These are phyloP conservation scores for Clitopilus passeckerianus DNA, from an alignment of 768 basidiomycete genomes.

Conservation along the genomic window DNA sequence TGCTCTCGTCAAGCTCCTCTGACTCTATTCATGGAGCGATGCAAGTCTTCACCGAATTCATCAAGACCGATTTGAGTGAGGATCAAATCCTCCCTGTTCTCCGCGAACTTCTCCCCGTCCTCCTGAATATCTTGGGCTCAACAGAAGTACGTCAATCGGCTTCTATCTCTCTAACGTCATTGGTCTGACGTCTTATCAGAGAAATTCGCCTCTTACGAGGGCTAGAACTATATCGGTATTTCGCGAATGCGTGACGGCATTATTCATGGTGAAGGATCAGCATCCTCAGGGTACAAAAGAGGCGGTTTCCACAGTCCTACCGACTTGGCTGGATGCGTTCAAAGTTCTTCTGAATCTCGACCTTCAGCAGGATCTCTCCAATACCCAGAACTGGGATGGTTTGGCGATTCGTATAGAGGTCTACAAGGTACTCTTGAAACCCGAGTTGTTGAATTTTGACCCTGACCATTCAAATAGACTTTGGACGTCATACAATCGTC, in stretches of 20 bases:
- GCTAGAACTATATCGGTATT: constrained; percentile 86
- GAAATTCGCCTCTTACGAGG: constrained; percentile 76
- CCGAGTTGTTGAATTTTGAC: neutral
- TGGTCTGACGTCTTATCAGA: constrained; percentile 23
- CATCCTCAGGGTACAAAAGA: constrained; percentile 84
- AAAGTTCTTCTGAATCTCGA: constrained; percentile 66
- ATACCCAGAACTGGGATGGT: constrained; percentile 71
- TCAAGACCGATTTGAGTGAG: constrained; percentile 87
- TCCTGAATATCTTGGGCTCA: constrained; percentile 76
- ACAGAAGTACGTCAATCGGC: constrained; percentile 44
- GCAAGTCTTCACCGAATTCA: constrained; percentile 94
- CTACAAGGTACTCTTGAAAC: constrained; percentile 57
- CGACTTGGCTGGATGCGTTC: constrained; percentile 92
- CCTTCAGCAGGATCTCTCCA: constrained; percentile 55
- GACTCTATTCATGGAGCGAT: constrained; percentile 91
- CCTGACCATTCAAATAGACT: constrained; percentile 40
- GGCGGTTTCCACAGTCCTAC: constrained; percentile 74
- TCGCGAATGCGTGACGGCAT: constrained; percentile 80
- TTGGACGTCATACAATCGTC: constrained; percentile 75
- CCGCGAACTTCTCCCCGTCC: constrained; percentile 81
- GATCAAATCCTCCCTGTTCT: constrained; percentile 93
- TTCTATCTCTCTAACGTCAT: neutral
- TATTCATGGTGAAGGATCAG: constrained; percentile 95
- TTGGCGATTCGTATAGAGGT: constrained; percentile 77
- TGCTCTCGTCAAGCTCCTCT: constrained; percentile 69